A percentile compares a stretch with the other conserved stretches of the same genome.
Evolutionary conservation across 140 eudicot species (phyloP).

Genomic region (Erigeron philadelphicus): DNA sequence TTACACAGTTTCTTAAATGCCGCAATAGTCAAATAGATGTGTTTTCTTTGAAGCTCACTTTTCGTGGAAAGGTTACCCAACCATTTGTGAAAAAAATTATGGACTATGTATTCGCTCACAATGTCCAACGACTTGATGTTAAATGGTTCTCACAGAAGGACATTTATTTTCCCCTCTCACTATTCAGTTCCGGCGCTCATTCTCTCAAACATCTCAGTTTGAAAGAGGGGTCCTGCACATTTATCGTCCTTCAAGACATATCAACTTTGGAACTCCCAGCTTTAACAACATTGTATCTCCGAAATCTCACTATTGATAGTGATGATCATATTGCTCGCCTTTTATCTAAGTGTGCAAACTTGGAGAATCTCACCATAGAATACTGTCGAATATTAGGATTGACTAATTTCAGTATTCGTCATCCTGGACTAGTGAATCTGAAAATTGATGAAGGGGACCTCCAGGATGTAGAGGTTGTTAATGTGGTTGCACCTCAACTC

Average conservation of each 20-base stretch:
- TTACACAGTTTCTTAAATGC: too few relatives aligned
- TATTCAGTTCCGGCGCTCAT: neutral
- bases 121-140: slow-evolving; percentile 9
- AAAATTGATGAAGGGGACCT: neutral
- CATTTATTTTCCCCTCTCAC: neutral
- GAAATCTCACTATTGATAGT: too few relatives aligned
- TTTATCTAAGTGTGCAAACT: slow-evolving; percentile 12
- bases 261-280: too few relatives aligned
- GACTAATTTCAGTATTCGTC: neutral
- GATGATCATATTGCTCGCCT: neutral
- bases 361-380: slow-evolving; percentile 7
- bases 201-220: neutral
- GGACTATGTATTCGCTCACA: slow-evolving; percentile 17
- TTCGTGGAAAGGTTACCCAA: neutral
- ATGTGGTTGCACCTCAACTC: too few relatives aligned
- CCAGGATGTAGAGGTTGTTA: neutral
- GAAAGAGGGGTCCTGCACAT: neutral
- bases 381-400: neutral
- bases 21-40: too few relatives aligned
- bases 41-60: neutral
- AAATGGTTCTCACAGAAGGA: neutral
- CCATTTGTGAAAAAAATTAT: slow-evolving; percentile 4
- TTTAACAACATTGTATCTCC: too few relatives aligned
- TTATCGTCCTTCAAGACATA: neutral
- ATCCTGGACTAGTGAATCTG: slow-evolving; percentile 5